Evolutionary conservation across 2,329 filamentous ascomycete genomes (phyloP), one percentile per base, ranked within the genome.

Genomic region (Fusarium sp.): DNA sequence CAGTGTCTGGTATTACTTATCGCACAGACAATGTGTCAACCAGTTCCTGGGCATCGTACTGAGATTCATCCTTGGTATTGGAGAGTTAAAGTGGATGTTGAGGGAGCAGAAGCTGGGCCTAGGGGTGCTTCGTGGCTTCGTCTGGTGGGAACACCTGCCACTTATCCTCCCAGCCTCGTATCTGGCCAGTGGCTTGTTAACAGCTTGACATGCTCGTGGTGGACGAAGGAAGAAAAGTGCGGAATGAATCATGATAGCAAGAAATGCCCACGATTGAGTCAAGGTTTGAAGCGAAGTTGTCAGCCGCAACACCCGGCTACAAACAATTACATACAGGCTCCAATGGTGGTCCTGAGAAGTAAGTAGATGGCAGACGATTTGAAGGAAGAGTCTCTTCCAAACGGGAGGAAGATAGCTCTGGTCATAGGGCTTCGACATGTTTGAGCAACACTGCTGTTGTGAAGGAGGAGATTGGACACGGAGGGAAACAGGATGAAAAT

Each of bases 21-120:
- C 56, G 13, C 50, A 58, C 9, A 56, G 33, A 26, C 50, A 58
- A 46, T 58, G 56, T 6, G 56, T 56, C 2, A 58, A 46, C n/a
- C 50, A 56, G 41, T 58, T 33, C 26, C 28, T 47, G 11, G 41
- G 50, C 7, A 22, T 37, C 17, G 30, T 39, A 3, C 19, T 24
- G 9, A 24, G 30, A 14, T 8, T 55, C 10, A 17, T 8, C 17
- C 49, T 33, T 32, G 11, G 4, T 11, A 17, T 32, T 15, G 33
- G 32, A 32, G 24, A 50, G 11, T 8, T 50, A 13, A 50, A 24
- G 32, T 24, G 19, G 33, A 4, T 3, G 6, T 28, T 28, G 30
- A 5, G 24, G 13, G 6, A 24, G 10, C 28, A 19, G 3, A 19
- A 50, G 11, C 9, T 17, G 8, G 35, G 20, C 8, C 39, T 30